Conservation (phyloP, 2,329 filamentous ascomycete genomes). For the Hymenoscyphus occultus region DNA sequence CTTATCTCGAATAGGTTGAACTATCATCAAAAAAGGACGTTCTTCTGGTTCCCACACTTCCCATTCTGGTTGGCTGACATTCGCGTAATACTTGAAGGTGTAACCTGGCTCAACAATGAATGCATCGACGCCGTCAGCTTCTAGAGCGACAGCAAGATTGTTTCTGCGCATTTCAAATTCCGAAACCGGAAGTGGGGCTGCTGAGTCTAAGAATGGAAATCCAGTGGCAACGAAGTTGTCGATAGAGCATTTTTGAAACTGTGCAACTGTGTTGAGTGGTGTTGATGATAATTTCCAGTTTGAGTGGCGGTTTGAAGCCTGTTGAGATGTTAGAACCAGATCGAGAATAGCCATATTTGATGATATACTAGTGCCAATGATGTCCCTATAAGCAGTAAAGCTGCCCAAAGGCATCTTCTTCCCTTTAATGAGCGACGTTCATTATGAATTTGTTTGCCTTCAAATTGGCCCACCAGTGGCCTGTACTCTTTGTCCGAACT, state of each 20-base stretch:
- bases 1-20: slow-evolving; percentile 45
- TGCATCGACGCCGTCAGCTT: slow-evolving; percentile 50
- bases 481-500: neutral
- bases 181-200: slow-evolving; percentile 44
- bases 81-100: slow-evolving; percentile 62
- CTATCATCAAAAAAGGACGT: slow-evolving; percentile 60
- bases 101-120: slow-evolving; percentile 64
- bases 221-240: slow-evolving; percentile 44
- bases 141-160: slow-evolving; percentile 54
- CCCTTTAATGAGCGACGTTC: neutral
- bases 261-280: slow-evolving; percentile 12
- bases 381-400: neutral
- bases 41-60: slow-evolving; percentile 65
- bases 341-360: neutral
- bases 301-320: neutral
- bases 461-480: neutral
- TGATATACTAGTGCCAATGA: neutral
- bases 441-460: neutral
- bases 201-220: slow-evolving; percentile 50
- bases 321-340: neutral
- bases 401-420: neutral
- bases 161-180: slow-evolving; percentile 56
- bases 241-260: slow-evolving; percentile 51
- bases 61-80: slow-evolving; percentile 59
- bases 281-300: neutral